phyloP scores from a whole-genome alignment of 2,329 filamentous ascomycete species.

The Biscogniauxia mediterranea region DNA sequence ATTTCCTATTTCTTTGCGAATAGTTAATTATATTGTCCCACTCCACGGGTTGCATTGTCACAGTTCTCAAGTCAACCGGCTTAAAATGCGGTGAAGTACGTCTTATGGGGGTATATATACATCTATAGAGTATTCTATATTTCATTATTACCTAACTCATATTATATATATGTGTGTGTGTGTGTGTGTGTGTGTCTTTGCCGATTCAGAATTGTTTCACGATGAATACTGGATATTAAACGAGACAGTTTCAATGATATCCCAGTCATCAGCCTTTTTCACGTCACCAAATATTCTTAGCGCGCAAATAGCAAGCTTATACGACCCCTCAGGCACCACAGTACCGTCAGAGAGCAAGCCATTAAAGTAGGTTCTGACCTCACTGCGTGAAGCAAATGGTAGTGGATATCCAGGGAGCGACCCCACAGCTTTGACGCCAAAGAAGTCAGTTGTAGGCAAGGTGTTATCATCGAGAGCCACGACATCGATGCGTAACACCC shows the following conservation, averaged over 20 bases:
- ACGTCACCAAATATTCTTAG: slow-evolving; percentile 6
- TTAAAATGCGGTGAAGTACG: too few species aligned
- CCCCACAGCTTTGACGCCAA: not conserved
- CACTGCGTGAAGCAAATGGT: slow-evolving; percentile 1
- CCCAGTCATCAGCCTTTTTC: slow-evolving; percentile 2
- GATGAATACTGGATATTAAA: slow-evolving; percentile 3
- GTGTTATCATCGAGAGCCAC: not conserved
- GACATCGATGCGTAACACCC: not conserved
- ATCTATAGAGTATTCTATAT: too few species aligned
- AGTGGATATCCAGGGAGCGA: slow-evolving; percentile 2
- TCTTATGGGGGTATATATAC: too few species aligned
- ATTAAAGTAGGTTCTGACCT: not conserved
- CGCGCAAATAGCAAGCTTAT: slow-evolving; percentile 3
- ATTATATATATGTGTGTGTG: not conserved
- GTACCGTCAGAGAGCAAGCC: slow-evolving; percentile 6
- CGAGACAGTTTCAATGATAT: slow-evolving; percentile 4
- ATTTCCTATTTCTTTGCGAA: too few species aligned
- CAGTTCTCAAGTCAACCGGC: too few species aligned
- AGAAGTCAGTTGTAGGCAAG: not conserved
- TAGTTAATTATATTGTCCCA: too few species aligned
- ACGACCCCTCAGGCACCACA: slow-evolving; percentile 1
- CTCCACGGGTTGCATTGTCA: too few species aligned
- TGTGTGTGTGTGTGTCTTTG: not conserved
- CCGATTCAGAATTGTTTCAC: not conserved
- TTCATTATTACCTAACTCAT: too few species aligned